phyloP scores from a whole-genome alignment of 192 early-diverging fungal species.

The Coemansia erecta region DNA sequence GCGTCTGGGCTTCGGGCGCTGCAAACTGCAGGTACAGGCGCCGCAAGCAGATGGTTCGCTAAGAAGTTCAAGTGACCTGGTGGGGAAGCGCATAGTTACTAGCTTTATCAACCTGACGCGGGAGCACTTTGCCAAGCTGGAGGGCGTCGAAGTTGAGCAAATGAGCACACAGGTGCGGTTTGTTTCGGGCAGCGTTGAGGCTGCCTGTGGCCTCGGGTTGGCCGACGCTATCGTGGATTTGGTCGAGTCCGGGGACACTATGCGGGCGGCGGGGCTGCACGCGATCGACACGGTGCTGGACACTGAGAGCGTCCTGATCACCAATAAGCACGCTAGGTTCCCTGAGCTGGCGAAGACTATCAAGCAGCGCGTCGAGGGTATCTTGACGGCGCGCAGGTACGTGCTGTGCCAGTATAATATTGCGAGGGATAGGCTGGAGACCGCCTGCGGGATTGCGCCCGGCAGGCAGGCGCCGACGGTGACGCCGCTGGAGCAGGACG shows the following conservation, averaged over 20 bases:
- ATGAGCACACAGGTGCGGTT: slow-evolving; percentile 77
- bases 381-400: slow-evolving; percentile 83
- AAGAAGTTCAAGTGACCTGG: slow-evolving; percentile 61
- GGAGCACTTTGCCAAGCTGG: slow-evolving; percentile 73
- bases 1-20: slow-evolving; percentile 89
- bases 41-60: slow-evolving; percentile 59
- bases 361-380: slow-evolving; percentile 81
- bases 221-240: slow-evolving; percentile 89
- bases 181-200: slow-evolving; percentile 92
- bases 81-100: slow-evolving; percentile 93
- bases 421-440: slow-evolving; percentile 58
- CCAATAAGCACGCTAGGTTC: slow-evolving; percentile 73
- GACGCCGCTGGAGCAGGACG: slow-evolving; percentile 75
- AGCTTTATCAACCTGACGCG: slow-evolving; percentile 75
- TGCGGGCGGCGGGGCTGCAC: slow-evolving; percentile 96
- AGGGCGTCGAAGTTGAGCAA: slow-evolving; percentile 55
- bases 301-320: slow-evolving; percentile 88
- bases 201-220: slow-evolving; percentile 91
- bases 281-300: slow-evolving; percentile 79
- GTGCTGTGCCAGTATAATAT: slow-evolving; percentile 94
- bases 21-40: slow-evolving; percentile 88
- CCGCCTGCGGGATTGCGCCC: slow-evolving; percentile 77
- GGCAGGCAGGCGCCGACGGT: slow-evolving; percentile 93
- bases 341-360: slow-evolving; percentile 78
- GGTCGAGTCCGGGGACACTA: slow-evolving; percentile 97